phyloP scores from a whole-genome alignment of 495 filamentous ascomycete species.

The Talaromyces trachyspermus region DNA sequence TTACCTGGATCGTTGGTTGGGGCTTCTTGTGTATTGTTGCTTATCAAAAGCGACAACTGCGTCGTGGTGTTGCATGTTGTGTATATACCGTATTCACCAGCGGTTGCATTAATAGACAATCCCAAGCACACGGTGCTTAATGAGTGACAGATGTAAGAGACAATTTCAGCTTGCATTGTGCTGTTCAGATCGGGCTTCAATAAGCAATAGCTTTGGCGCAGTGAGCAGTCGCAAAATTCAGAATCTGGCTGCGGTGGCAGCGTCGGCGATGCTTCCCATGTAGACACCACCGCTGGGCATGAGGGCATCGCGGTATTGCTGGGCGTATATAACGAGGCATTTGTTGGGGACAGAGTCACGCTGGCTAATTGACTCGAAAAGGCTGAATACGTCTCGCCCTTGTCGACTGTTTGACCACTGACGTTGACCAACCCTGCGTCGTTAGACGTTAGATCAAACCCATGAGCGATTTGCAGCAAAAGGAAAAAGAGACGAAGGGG shows the following conservation, averaged over 20 bases:
- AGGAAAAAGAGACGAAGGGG: neutral
- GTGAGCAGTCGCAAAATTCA: conserved; percentile 75
- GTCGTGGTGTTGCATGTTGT: conserved; percentile 75
- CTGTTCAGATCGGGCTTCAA: conserved; percentile 32
- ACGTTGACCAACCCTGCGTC: conserved; percentile 68
- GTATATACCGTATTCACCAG: conserved; percentile 78
- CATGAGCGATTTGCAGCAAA: neutral
- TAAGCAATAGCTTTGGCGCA: conserved; percentile 60
- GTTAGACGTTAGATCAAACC: neutral
- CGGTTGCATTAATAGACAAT: conserved; percentile 59
- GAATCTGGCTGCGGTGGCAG: conserved; percentile 77
- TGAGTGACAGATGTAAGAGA: no score
- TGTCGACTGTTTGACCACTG: conserved; percentile 49
- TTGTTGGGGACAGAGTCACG: conserved; percentile 54
- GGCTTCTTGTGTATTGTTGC: conserved; percentile 58
- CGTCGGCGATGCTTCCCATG: conserved; percentile 61
- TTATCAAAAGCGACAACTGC: conserved; percentile 72
- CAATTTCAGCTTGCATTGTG: conserved; percentile 49
- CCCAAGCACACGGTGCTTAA: conserved; percentile 62
- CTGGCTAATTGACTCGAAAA: conserved; percentile 63
- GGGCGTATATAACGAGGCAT: conserved; percentile 62
- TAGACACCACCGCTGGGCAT: conserved; percentile 57
- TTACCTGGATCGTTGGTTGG: conserved; percentile 49
- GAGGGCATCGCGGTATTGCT: conserved; percentile 63
- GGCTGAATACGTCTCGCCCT: conserved; percentile 64